Percentiles rank a stretch among this genome's conserved stretches.
These are phyloP conservation scores for Paracoccidioides brasiliensis DNA, from an alignment of 2,329 filamentous ascomycete genomes.

Conservation along the genomic window DNA sequence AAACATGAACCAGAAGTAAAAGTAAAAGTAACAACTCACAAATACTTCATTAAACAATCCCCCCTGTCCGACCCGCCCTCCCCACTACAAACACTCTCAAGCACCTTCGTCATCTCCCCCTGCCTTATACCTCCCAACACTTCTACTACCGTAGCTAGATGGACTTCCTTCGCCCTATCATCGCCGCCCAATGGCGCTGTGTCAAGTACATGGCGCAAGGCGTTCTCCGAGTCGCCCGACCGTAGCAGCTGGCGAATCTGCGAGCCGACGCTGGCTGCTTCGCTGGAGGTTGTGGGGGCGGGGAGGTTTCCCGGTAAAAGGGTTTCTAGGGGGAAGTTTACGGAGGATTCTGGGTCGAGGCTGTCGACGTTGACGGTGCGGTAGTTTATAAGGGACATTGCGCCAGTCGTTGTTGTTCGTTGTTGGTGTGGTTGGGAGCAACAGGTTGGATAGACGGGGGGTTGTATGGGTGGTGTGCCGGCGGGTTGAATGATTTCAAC, in stretches of 20 bases:
- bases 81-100: conserved; percentile 65
- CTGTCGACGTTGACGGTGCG: conserved; percentile 92
- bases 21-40: conserved; percentile 45
- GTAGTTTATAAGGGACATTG: conserved; percentile 45
- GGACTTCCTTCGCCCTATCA: conserved; percentile 56
- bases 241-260: conserved; percentile 81
- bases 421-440: conserved; percentile 2
- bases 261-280: conserved; percentile 62
- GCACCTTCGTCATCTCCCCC: conserved; percentile 82
- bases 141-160: conserved; percentile 78
- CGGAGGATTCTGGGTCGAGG: conserved; percentile 74
- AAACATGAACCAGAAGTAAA: background rate
- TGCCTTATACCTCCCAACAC: conserved; percentile 93
- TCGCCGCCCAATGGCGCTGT: conserved; percentile 56
- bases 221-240: conserved; percentile 76
- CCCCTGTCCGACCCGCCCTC: conserved; percentile 71
- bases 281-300: conserved; percentile 59
- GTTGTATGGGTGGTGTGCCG: background rate
- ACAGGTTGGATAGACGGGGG: background rate
- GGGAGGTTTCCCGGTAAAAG: conserved; percentile 59
- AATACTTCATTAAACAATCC: conserved; percentile 95
- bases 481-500: background rate
- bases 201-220: conserved; percentile 71
- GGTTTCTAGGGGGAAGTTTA: conserved; percentile 81
- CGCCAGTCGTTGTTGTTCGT: conserved; percentile 3